Evolutionary conservation across 1,284 basidiomycete species (phyloP).

Genomic region (Spongispora temasekensis): DNA sequence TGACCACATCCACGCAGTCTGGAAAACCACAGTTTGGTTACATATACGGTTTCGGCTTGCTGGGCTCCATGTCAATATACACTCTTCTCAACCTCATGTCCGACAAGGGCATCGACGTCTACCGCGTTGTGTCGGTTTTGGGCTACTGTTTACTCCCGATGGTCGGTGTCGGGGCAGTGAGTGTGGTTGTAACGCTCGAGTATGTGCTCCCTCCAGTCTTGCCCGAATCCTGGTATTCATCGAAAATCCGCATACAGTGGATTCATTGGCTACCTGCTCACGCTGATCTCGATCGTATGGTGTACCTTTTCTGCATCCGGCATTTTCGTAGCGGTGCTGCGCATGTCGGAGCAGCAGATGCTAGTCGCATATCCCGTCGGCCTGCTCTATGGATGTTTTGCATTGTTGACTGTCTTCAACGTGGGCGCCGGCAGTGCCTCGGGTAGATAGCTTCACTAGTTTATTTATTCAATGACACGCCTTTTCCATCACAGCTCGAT

Average conservation of each 20-base stretch:
- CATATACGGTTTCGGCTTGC: constrained; percentile 96
- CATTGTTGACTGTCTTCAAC: constrained; percentile 82
- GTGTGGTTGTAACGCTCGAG: constrained; percentile 89
- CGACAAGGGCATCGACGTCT: constrained; percentile 93
- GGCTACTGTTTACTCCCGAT: constrained; percentile 98
- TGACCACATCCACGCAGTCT: constrained; percentile 55
- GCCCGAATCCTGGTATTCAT: constrained; percentile 4
- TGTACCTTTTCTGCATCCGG: constrained; percentile 94
- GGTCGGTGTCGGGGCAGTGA: constrained; percentile 92
- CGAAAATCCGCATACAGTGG: constrained; percentile 55
- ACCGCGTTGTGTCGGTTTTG: constrained; percentile 93
- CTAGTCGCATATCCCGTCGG: constrained; percentile 94
- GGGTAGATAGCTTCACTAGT: constrained; percentile 26
- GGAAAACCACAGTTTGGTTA: constrained; percentile 99
- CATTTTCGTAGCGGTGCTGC: constrained; percentile 91
- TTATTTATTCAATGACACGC: constrained; percentile 14
- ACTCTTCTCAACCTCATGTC: constrained; percentile 97
- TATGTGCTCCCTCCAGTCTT: constrained; percentile 45
- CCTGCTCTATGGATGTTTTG: constrained; percentile 90
- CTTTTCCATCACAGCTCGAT: too few species aligned
- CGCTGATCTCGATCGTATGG: constrained; percentile 84
- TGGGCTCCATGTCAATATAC: constrained; percentile 95
- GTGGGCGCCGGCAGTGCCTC: constrained; percentile 41
- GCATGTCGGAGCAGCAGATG: constrained; percentile 91
- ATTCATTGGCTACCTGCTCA: constrained; percentile 80